Evolutionary conservation across 176 grass and related monocot genomes (phyloP).

Genomic region (Pontederia crassipes): DNA sequence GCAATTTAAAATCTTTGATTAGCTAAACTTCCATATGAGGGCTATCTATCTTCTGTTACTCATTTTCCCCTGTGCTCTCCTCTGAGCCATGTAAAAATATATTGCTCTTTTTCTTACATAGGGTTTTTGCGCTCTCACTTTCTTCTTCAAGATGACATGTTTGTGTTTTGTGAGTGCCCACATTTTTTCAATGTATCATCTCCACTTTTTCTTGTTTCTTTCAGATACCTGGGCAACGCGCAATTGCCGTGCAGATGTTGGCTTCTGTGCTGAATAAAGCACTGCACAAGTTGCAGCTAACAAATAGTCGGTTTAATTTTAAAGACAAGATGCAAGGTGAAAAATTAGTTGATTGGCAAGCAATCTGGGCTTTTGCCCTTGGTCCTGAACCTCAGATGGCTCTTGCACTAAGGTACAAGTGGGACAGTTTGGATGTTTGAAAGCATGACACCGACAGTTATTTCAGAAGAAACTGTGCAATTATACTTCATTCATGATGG

Average conservation of each 20-base stretch:
- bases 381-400: conserved; percentile 84
- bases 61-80: no score
- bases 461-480: no score
- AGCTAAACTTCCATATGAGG: no score
- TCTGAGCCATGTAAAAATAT: no score
- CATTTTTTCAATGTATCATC: neutral
- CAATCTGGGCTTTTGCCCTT: conserved; percentile 86
- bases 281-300: conserved; percentile 54
- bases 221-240: conserved; percentile 86
- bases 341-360: conserved; percentile 75
- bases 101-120: no score
- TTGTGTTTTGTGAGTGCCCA: neutral
- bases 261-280: conserved; percentile 63
- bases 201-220: conserved; percentile 19
- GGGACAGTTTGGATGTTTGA: neutral
- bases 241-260: conserved; percentile 73
- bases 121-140: no score
- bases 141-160: no score
- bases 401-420: conserved; percentile 64
- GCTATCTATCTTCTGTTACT: no score
- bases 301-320: conserved; percentile 27
- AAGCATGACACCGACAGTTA: neutral
- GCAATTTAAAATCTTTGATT: no score
- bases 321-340: conserved; percentile 30
- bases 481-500: no score